A percentile compares a stretch with the other conserved stretches of the same genome.
Evolutionary conservation across 1,284 basidiomycete species (phyloP).

Genomic region (Coniferiporia sulphurascens): DNA sequence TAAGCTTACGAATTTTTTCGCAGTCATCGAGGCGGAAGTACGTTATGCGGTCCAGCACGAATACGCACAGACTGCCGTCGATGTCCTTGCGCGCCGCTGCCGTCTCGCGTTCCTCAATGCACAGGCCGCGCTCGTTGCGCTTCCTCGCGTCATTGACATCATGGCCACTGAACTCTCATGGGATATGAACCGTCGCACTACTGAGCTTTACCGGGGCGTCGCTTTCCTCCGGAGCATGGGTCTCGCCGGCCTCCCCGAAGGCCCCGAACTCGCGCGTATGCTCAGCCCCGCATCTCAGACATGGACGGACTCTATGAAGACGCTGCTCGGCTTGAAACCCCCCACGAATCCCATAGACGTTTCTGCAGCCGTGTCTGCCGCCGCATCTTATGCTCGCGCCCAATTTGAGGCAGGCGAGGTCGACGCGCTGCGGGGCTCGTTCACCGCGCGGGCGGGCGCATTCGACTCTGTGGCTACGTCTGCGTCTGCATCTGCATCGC

Average conservation of each 20-base stretch:
- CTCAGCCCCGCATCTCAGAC: background rate
- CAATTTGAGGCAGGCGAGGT: conserved; percentile 71
- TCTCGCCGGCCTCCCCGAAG: conserved; percentile 40
- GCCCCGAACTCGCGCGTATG: conserved; percentile 22
- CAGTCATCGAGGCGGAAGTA: conserved; percentile 90
- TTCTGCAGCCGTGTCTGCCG: conserved; percentile 25
- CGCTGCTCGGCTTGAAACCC: conserved; percentile 29
- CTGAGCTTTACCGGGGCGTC: conserved; percentile 60
- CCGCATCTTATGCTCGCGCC: conserved; percentile 42
- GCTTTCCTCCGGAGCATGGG: conserved; percentile 77
- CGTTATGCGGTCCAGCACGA: conserved; percentile 88
- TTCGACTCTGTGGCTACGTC: conserved; percentile 27
- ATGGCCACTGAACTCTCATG: conserved; percentile 87
- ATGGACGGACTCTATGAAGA: background rate
- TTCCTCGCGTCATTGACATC: conserved; percentile 87
- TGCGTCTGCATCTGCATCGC: conserved; percentile 20
- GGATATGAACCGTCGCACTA: conserved; percentile 51
- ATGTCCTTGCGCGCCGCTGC: conserved; percentile 90
- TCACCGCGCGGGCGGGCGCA: conserved; percentile 35
- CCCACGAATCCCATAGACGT: conserved; percentile 23
- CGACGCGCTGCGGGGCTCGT: conserved; percentile 52
- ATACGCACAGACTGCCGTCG: conserved; percentile 86
- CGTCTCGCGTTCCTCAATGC: conserved; percentile 93
- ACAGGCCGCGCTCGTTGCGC: conserved; percentile 77
- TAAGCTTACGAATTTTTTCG: background rate